Base-by-base conservation (phyloP, 495 filamentous ascomycete species). In the Apiosordaria backusii region DNA sequence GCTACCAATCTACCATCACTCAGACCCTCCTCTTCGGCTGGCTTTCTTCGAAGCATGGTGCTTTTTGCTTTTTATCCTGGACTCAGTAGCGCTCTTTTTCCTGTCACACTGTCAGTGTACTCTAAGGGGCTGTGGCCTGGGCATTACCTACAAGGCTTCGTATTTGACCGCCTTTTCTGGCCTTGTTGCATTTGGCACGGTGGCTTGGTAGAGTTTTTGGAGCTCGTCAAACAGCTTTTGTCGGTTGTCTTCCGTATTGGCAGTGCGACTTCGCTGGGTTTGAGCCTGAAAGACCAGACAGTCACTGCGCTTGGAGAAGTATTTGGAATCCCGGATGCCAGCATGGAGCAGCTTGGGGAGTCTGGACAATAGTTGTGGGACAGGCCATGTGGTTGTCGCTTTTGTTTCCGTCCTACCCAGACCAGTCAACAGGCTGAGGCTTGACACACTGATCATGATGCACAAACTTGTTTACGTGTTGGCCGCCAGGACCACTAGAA, bases 381-480 rank as follows among this genome's bases (percentile, higher is more conserved):
- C 72, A 29, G 87, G 78, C 84, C 78, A 78, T 85, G 80, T 74
- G 78, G 90, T 75, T 18, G 91, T 97, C 13, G 93, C 95, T 78
- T 99, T 99, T 18, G 91, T 91, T 75, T 93, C 95, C 25, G 96
- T 92, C 77, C 95, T 99, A 26, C 9, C 22, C 52, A 55, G 52
- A 55, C 52, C 16, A 9, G 52, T 53, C 19, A 55, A 55, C 52
- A 55, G 9, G 52, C 52, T 23, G 52, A 55, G n/a, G n/a, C 22
- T 55, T 13, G n/a, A 21, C n/a, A 55, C n/a, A 55, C 52, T 0
- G 52, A n/a, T 13, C 7, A 6, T 18, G 52, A 23, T 21, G 40
- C 52, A 82, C 86, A 67, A 81, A 97, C 94, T 97, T 97, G 78
- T 99, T 99, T 55, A 95, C 92, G 79, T 97, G 94, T 73, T 99